phyloP scores from a whole-genome alignment of 106 monocot species.

The Chionographis japonica region DNA sequence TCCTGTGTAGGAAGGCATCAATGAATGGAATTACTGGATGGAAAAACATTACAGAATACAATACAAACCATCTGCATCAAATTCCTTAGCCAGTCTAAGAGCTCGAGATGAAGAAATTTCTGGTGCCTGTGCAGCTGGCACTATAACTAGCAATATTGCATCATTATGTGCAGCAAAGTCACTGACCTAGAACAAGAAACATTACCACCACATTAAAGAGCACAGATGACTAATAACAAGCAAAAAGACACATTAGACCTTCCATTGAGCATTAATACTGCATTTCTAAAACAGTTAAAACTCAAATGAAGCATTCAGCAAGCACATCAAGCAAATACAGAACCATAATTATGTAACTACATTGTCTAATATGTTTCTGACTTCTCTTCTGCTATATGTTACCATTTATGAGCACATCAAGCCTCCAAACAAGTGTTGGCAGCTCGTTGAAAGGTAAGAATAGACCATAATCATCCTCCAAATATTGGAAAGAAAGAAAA shows the following conservation, averaged over 20 bases:
- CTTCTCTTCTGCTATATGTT: background rate
- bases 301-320: no score
- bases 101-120: slow-evolving; percentile 84
- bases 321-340: background rate
- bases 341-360: background rate
- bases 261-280: no score
- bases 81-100: slow-evolving; percentile 73
- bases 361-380: no score
- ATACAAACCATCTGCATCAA: slow-evolving; percentile 71
- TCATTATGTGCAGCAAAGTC: slow-evolving; percentile 86
- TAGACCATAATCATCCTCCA: background rate
- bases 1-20: no score
- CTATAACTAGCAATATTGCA: slow-evolving; percentile 80
- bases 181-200: slow-evolving; percentile 40
- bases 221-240: background rate
- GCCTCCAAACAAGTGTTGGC: background rate
- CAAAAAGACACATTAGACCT: no score
- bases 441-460: no score
- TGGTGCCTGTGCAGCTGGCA: slow-evolving; percentile 79
- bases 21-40: no score
- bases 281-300: no score
- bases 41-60: background rate
- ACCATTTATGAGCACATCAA: background rate
- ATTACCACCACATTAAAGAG: background rate
- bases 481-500: background rate